These are phyloP conservation scores for Starmerella sp. DNA, from an alignment of 805 yeast genomes.

Conservation along the genomic window DNA sequence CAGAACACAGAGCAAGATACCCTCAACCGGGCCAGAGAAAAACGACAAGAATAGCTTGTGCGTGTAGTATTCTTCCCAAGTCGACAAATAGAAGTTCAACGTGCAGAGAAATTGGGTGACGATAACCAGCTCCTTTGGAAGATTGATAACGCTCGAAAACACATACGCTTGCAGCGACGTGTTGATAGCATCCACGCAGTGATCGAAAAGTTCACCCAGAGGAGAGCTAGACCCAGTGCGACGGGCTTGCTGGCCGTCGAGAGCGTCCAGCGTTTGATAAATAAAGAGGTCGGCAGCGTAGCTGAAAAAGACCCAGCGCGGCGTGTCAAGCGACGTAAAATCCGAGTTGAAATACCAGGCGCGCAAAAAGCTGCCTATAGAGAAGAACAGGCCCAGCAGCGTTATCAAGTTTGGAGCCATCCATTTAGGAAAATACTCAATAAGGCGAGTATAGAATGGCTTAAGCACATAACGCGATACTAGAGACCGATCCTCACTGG, in stretches of 20 bases:
- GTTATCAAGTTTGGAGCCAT: slow-evolving; percentile 85
- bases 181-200: slow-evolving; percentile 64
- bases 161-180: slow-evolving; percentile 70
- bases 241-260: slow-evolving; percentile 93
- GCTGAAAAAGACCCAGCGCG: slow-evolving; percentile 64
- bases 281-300: slow-evolving; percentile 76
- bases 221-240: slow-evolving; percentile 94
- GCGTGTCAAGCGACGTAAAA: slow-evolving; percentile 41
- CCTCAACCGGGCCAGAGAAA: slow-evolving; percentile 93
- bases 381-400: slow-evolving; percentile 61
- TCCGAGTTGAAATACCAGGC: slow-evolving; percentile 67
- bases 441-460: slow-evolving; percentile 71
- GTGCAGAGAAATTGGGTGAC: slow-evolving; percentile 27
- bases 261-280: slow-evolving; percentile 92
- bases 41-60: slow-evolving; percentile 65
- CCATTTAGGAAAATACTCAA: slow-evolving; percentile 62
- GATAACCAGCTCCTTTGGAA: slow-evolving; percentile 46
- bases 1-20: slow-evolving; percentile 53
- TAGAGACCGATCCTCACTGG: slow-evolving; percentile 68
- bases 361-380: slow-evolving; percentile 49
- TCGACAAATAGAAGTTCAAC: slow-evolving; percentile 67
- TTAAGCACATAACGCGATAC: slow-evolving; percentile 64
- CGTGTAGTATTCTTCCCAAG: slow-evolving; percentile 95
- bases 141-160: slow-evolving; percentile 66
- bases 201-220: slow-evolving; percentile 87